These are phyloP conservation scores for Fusarium sp. DNA, from an alignment of 2,329 filamentous ascomycete species.

Conservation along the genomic window DNA sequence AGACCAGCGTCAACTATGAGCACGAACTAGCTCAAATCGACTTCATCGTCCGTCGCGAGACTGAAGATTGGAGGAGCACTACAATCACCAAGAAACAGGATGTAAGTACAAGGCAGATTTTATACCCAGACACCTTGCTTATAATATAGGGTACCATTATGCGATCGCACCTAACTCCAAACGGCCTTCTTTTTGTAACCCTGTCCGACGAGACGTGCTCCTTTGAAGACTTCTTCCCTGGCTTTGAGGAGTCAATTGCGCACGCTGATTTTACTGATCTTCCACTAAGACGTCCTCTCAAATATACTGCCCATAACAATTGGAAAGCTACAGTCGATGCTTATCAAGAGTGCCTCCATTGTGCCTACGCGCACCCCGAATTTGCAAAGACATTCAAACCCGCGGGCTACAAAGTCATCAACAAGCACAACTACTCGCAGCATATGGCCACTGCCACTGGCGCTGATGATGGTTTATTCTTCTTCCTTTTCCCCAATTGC, in stretches of 20 bases:
- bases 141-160: neutral
- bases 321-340: neutral
- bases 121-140: rapidly evolving
- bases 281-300: neutral
- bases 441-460: neutral
- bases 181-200: neutral
- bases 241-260: neutral
- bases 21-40: neutral
- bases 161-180: neutral
- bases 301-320: neutral
- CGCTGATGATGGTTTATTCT: neutral
- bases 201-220: neutral
- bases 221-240: neutral
- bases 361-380: neutral
- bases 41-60: neutral
- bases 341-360: neutral
- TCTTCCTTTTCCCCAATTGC: neutral
- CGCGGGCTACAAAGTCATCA: neutral
- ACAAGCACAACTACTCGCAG: neutral
- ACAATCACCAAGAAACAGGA: neutral
- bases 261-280: neutral
- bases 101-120: neutral
- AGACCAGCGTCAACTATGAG: neutral
- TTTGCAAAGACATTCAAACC: neutral
- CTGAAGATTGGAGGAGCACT: neutral